A percentile compares a stretch with the other conserved stretches of the same genome.
Conservation (phyloP, 2,329 filamentous ascomycete species). For the Tolypocladium amazonense region DNA sequence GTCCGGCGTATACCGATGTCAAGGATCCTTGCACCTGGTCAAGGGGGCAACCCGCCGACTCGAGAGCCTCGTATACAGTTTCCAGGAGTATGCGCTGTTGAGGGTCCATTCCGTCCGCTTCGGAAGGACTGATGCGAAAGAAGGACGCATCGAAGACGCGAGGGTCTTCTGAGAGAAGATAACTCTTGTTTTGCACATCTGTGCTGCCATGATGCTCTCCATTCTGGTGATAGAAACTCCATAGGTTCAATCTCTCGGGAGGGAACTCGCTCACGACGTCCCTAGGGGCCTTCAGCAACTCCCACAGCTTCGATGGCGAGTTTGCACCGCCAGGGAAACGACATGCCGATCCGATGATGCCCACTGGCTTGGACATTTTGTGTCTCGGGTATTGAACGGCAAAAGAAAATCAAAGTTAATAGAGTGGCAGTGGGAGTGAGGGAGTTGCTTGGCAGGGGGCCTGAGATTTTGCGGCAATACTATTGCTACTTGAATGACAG, state of each 20-base stretch:
- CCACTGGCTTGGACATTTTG: slow-evolving; percentile 22
- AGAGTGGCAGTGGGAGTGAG: neutral
- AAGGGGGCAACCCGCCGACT: slow-evolving; percentile 20
- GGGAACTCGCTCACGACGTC: slow-evolving; percentile 21
- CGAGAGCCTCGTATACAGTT: slow-evolving; percentile 28
- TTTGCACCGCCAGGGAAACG: slow-evolving; percentile 24
- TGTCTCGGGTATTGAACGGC: neutral
- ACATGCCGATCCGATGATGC: slow-evolving; percentile 27
- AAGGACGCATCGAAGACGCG: slow-evolving; percentile 22
- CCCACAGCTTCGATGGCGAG: slow-evolving; percentile 25
- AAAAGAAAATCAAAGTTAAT: neutral
- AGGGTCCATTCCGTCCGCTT: slow-evolving; percentile 30
- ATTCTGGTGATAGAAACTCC: slow-evolving; percentile 16
- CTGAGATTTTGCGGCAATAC: neutral
- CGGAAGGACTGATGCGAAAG: slow-evolving; percentile 26
- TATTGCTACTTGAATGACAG: neutral
- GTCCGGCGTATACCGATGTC: slow-evolving; percentile 19
- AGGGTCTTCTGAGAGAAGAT: slow-evolving; percentile 27
- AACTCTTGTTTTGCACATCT: slow-evolving; percentile 9
- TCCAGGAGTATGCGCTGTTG: slow-evolving; percentile 30
- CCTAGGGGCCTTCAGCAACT: slow-evolving; percentile 17
- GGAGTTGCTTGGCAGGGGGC: neutral
- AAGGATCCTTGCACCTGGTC: slow-evolving; percentile 10
- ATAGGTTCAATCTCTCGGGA: slow-evolving; percentile 12
- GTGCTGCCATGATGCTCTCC: slow-evolving; percentile 17